Evolutionary conservation across 176 grass and related monocot species (phyloP).

Genomic region (Secale cereale): DNA sequence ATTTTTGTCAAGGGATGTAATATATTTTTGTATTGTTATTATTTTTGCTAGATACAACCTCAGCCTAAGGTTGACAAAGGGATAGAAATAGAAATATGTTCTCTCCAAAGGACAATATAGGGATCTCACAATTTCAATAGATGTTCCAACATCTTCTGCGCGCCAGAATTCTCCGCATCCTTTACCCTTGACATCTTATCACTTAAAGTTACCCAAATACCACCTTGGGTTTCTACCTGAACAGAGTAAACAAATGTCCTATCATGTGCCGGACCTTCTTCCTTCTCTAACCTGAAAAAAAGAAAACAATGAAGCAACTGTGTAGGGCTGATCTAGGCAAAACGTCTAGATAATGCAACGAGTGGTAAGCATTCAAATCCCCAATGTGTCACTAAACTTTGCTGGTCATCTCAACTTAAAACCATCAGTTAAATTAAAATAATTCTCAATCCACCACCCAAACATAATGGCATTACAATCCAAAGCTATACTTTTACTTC

Average conservation of each 20-base stretch:
- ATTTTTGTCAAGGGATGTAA: background rate
- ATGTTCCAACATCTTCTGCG: slow-evolving; percentile 58
- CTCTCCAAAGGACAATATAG: background rate
- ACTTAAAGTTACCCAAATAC: slow-evolving; percentile 43
- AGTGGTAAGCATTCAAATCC: background rate
- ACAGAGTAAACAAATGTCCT: slow-evolving; percentile 74
- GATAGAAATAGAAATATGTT: background rate
- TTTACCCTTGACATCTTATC: slow-evolving; percentile 62
- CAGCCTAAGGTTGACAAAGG: background rate
- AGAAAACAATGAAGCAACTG: background rate
- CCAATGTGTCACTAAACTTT: background rate
- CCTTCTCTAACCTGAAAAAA: slow-evolving; percentile 73
- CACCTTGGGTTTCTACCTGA: slow-evolving; percentile 27
- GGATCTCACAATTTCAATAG: slow-evolving; percentile 19
- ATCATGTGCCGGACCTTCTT: slow-evolving; percentile 60
- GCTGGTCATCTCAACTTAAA: background rate
- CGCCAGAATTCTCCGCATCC: slow-evolving; percentile 73
- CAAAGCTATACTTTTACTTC: background rate
- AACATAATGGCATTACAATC: background rate
- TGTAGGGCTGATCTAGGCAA: background rate
- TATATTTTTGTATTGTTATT: background rate
- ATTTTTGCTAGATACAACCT: background rate
- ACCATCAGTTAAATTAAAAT: background rate
- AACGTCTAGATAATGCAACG: background rate
- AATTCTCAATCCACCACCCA: background rate